These are phyloP conservation scores for Podosphaera xanthii DNA, from an alignment of 2,329 filamentous ascomycete genomes.

Conservation along the genomic window DNA sequence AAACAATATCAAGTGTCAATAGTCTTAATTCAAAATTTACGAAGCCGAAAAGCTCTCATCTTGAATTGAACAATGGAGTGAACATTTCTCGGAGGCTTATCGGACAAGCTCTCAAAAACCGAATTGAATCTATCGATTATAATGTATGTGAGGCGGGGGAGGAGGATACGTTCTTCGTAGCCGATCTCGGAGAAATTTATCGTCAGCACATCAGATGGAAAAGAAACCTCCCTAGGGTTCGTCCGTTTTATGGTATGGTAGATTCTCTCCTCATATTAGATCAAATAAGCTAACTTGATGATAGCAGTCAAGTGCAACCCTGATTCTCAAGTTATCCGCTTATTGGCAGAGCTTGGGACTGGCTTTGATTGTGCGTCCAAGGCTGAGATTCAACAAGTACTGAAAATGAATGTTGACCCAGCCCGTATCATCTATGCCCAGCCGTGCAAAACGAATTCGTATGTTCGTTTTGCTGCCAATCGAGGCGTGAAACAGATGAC, in stretches of 20 bases:
- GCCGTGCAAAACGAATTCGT: conserved; percentile 98
- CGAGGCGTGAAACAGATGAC: conserved; percentile 93
- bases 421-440: conserved; percentile 95
- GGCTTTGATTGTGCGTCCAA: conserved; percentile 98
- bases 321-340: conserved; percentile 66
- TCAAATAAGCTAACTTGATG: conserved; percentile 3
- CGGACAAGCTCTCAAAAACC: conserved; percentile 64
- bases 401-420: conserved; percentile 62
- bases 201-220: conserved; percentile 98
- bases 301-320: conserved; percentile 97
- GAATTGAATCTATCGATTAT: conserved; percentile 63
- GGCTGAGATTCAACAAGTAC: conserved; percentile 81
- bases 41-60: conserved; percentile 10
- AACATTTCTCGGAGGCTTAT: conserved; percentile 53
- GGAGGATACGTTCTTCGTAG: conserved; percentile 95
- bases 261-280: conserved; percentile 1
- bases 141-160: conserved; percentile 78
- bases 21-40: conserved; percentile 14
- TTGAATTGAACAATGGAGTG: conserved; percentile 12
- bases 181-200: conserved; percentile 94
- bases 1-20: conserved; percentile 17
- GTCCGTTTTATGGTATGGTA: conserved; percentile 74
- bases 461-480: conserved; percentile 71
- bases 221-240: conserved; percentile 73
- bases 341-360: conserved; percentile 70